Evolutionary conservation across 768 basidiomycete species (phyloP).

Genomic region (Lentinula guzmanii): DNA sequence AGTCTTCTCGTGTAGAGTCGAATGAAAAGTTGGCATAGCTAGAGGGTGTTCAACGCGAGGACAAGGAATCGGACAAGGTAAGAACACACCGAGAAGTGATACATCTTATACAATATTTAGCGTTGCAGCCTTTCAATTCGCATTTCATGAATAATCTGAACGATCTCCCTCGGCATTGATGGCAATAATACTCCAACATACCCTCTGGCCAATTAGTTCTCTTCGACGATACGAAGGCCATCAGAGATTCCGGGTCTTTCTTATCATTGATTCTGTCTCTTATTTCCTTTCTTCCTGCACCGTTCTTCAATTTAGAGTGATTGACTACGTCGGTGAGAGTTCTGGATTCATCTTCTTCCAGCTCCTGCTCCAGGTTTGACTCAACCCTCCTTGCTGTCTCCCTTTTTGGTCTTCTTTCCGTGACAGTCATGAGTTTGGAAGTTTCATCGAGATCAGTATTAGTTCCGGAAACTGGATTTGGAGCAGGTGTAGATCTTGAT

Average conservation of each 20-base stretch:
- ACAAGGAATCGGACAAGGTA: not conserved
- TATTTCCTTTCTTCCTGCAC: not conserved
- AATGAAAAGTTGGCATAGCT: constrained; percentile 23
- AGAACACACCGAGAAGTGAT: not conserved
- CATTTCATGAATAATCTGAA: not conserved
- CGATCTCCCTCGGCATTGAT: not conserved
- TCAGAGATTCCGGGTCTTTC: not conserved
- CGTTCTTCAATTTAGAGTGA: not conserved
- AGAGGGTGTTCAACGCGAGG: not conserved
- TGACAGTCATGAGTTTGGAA: not conserved
- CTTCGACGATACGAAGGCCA: not conserved
- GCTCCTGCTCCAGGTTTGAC: not conserved
- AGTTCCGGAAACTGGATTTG: not conserved
- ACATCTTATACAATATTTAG: constrained; percentile 1
- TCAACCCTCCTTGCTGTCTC: not conserved
- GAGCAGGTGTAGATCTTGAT: not conserved
- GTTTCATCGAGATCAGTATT: not conserved
- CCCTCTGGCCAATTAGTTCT: not conserved
- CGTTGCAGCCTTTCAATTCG: not conserved
- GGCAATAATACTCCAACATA: not conserved
- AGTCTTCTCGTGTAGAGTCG: constrained; percentile 13
- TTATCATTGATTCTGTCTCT: not conserved
- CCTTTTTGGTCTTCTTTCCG: not conserved
- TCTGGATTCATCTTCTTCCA: not conserved
- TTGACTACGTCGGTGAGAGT: not conserved